Evolutionary conservation across 495 filamentous ascomycete species (phyloP), one percentile per base, ranked within the genome.

Genomic region (Lichina pygmaea): DNA sequence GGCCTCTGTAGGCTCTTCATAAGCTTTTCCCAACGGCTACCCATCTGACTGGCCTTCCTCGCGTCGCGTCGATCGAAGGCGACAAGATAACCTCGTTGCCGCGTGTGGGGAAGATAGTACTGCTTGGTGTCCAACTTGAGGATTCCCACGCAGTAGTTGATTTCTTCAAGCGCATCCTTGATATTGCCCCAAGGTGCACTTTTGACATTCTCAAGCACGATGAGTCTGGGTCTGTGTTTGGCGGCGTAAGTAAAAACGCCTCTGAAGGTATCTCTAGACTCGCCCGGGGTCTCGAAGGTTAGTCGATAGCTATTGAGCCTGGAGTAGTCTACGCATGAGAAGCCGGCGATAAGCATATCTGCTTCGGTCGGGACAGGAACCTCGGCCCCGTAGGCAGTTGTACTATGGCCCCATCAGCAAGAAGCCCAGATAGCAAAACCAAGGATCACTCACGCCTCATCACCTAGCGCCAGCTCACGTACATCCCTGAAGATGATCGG

Each of bases 101-200:
- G 63, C 6, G 83, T 92, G 36, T 92, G 83, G 0, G 83, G 83
- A 3, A 91, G 60, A 42, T 83, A 85, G 53, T 68, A 86, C 0
- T 79, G 52, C 54, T 86, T 89, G 2, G 74, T 77, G 51, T 92
- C 81, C 0, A 81, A 52, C 6, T 55, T 48, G 6, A 54, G 33
- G 11, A 57, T 60, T 6, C 50, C 48, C 2, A 66, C 63, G 1
- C 62, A 51, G 53, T 89, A 92, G 11, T 65, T 68, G 16, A 72
- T 57, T 0, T 49, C 49, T 7, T 45, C 38, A 45, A 46, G 57
- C 6, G 59, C 55, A 0, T 57, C 40, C 10, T 54, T 54, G 46
- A 81, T 73, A 6, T 63, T 50, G 0, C 51, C 44, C 81, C 81
- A 89, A 3, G 75, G 73, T 0, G 75, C 77, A 34, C 45, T 53